phyloP scores from a whole-genome alignment of 2,329 filamentous ascomycete species.

The Dryadomyces quercivorus region DNA sequence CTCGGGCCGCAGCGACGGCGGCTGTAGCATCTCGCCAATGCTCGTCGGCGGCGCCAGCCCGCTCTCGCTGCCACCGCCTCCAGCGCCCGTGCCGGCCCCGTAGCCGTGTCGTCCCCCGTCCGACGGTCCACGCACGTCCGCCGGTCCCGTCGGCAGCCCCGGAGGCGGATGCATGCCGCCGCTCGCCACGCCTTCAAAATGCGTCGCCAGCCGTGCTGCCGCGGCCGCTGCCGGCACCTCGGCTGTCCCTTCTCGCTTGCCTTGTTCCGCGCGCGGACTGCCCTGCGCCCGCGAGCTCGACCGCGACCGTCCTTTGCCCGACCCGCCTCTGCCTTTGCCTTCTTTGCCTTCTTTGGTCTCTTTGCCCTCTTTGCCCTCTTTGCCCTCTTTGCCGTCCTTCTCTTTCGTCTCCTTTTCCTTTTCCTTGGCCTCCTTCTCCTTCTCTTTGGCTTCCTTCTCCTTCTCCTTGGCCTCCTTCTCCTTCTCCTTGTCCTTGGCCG shows the following conservation, averaged over 20 bases:
- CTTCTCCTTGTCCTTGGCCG: constrained; percentile 19
- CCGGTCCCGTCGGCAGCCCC: neutral
- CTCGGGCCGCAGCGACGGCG: constrained; percentile 43
- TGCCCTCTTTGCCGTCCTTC: constrained; percentile 19
- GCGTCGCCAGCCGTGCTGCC: constrained; percentile 23
- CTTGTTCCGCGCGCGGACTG: constrained; percentile 7
- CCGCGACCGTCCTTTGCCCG: constrained; percentile 34
- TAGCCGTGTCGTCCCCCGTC: neutral
- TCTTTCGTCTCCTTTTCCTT: constrained; percentile 26
- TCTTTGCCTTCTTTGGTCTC: neutral
- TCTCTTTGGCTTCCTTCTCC: constrained; percentile 18
- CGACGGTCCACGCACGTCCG: neutral
- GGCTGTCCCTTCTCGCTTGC: constrained; percentile 3
- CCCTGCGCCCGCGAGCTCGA: constrained; percentile 37
- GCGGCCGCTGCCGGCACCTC: neutral
- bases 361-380: constrained; percentile 25
- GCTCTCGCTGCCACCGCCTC: neutral
- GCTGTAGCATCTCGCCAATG: constrained; percentile 42
- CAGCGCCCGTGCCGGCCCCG: neutral
- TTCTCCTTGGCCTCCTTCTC: constrained; percentile 23
- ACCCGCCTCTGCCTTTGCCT: constrained; percentile 4
- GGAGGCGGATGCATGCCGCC: constrained; percentile 6
- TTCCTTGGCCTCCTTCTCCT: constrained; percentile 19
- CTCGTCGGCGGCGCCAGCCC: constrained; percentile 19
- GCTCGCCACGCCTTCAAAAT: constrained; percentile 25